Conservation (phyloP, 2,329 filamentous ascomycete species). For the Coleophoma crateriformis region DNA sequence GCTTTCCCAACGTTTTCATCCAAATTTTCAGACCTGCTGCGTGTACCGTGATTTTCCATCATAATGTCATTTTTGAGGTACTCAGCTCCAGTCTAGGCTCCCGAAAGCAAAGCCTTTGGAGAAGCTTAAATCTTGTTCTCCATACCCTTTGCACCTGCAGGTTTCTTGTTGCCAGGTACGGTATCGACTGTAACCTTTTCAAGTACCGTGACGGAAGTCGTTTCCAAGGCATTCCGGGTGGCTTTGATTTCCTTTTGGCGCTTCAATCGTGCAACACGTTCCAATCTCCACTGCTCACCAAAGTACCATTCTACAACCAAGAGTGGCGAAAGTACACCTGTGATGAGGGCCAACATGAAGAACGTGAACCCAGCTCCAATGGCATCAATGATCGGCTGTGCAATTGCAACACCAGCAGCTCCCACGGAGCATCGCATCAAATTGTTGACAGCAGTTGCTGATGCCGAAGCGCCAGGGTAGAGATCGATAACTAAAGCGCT, state of each 20-base stretch:
- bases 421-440: conserved; percentile 26
- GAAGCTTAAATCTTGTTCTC: no score
- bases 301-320: conserved; percentile 13
- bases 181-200: no score
- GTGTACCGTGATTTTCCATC: no score
- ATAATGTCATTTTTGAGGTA: no score
- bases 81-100: no score
- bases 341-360: conserved; percentile 9
- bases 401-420: conserved; percentile 22
- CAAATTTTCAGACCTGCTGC: no score
- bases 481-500: conserved; percentile 27
- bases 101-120: no score
- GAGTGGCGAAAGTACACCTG: conserved; percentile 8
- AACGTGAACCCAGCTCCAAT: conserved; percentile 15
- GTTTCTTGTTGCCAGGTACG: no score
- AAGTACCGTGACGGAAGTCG: no score
- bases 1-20: no score
- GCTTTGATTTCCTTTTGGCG: conserved; percentile 7
- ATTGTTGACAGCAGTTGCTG: conserved; percentile 30
- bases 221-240: no score
- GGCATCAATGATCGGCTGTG: conserved; percentile 16
- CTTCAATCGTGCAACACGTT: conserved; percentile 8
- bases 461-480: conserved; percentile 24
- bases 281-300: conserved; percentile 12
- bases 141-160: no score